Percentiles rank a stretch among this genome's conserved stretches.
Evolutionary conservation across 176 grass and related monocot genomes (phyloP).

Genomic region (Coix lacrymajobi): DNA sequence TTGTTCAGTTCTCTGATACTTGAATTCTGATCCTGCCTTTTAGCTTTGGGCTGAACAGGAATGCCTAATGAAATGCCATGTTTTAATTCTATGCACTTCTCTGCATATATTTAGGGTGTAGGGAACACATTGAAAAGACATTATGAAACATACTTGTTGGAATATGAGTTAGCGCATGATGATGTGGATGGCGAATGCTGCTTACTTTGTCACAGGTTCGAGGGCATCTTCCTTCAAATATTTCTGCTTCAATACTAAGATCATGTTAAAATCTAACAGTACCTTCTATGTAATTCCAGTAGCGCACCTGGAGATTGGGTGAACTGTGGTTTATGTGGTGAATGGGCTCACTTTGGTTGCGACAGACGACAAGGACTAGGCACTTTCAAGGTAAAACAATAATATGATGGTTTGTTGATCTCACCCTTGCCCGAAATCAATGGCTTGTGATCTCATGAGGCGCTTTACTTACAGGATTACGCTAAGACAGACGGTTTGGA

Average conservation of each 20-base stretch:
- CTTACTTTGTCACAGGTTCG: slow-evolving; percentile 90
- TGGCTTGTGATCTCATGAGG: not conserved
- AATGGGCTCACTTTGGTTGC: slow-evolving; percentile 99
- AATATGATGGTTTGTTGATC: not conserved
- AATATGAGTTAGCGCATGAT: slow-evolving; percentile 94
- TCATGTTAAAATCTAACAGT: slow-evolving; percentile 23
- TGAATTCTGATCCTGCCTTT: not conserved
- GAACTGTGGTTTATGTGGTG: slow-evolving; percentile 91
- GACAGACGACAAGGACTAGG: slow-evolving; percentile 87
- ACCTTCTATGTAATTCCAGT: slow-evolving; percentile 50
- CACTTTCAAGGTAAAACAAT: slow-evolving; percentile 71
- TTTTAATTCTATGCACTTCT: slow-evolving; percentile 15
- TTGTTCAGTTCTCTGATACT: not conserved
- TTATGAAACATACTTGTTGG: slow-evolving; percentile 94
- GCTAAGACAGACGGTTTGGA: slow-evolving; percentile 96
- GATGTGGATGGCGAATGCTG: slow-evolving; percentile 99
- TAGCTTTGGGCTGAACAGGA: not conserved
- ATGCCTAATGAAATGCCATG: not conserved
- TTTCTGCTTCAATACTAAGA: not conserved
- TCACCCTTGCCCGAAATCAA: not conserved
- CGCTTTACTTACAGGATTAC: slow-evolving; percentile 65
- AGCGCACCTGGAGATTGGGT: slow-evolving; percentile 99
- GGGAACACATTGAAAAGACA: slow-evolving; percentile 96
- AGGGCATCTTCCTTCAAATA: slow-evolving; percentile 8
- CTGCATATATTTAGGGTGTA: slow-evolving; percentile 57